Evolutionary conservation across 257 asterid genomes (phyloP).

Genomic region (Capsicum rhomboideum): DNA sequence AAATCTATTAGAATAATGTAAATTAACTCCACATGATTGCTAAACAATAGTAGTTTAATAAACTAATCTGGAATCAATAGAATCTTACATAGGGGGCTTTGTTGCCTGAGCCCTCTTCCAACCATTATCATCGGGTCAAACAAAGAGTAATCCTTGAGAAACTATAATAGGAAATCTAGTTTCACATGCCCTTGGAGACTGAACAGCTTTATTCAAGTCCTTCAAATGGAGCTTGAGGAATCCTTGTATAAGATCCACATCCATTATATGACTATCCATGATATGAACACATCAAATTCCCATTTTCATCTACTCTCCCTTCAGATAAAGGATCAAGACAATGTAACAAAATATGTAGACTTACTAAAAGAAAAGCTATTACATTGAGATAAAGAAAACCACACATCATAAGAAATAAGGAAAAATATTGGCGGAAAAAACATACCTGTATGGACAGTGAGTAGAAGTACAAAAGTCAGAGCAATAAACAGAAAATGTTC

Average conservation of each 20-base stretch:
- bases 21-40: neutral
- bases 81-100: slow-evolving; percentile 55
- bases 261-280: slow-evolving; percentile 98
- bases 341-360: neutral
- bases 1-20: neutral
- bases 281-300: slow-evolving; percentile 90
- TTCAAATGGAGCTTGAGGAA: slow-evolving; percentile 83
- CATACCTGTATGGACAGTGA: neutral
- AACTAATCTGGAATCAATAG: neutral
- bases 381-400: neutral
- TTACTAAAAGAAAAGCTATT: no score
- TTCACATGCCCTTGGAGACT: slow-evolving; percentile 81
- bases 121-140: slow-evolving; percentile 95
- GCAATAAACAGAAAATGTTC: neutral
- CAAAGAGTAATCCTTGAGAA: slow-evolving; percentile 93
- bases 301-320: slow-evolving; percentile 94
- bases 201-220: slow-evolving; percentile 77
- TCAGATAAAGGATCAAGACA: slow-evolving; percentile 12
- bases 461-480: neutral
- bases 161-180: slow-evolving; percentile 81
- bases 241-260: slow-evolving; percentile 74
- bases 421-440: no score
- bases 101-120: slow-evolving; percentile 84
- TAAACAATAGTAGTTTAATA: neutral
- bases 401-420: neutral